Base-by-base conservation (phyloP, 306 rosid species). In the Carpinus viminea region DNA sequence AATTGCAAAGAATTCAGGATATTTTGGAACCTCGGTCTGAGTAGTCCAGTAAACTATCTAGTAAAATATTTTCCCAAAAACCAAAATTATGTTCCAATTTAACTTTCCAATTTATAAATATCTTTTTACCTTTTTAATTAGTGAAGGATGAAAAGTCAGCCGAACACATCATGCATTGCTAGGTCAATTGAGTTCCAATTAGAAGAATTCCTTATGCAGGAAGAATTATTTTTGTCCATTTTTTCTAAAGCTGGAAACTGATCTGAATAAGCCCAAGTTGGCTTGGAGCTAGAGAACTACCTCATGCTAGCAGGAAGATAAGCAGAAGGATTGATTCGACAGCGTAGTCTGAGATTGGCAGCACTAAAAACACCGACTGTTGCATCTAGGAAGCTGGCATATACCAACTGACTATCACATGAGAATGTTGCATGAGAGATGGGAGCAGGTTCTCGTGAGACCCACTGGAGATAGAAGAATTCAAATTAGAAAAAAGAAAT, bases 341-440 rank as follows among this genome's bases (percentile, higher is more conserved):
- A 93, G 0, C 96, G 88, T 72, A 93, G 78, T 93, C 91, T 90
- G 77, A 96, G 99, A 83, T 83, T 91, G 72, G 93, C 80, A 65
- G 90, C 91, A 60, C 85, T 89, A 38, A 95, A 95, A 75, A 93
- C 96, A 68, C 88, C 87, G 64, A 95, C 81, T 21, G 96, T 81
- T 57, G 91, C 98, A 76, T 95, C 98, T 83, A 95, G 84, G 70
- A 95, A 93, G 90, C 98, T 87, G 85, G 98, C 97, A 80, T 89
- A 91, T 79, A 95, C 78, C 72, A 95, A 87, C 88, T 90, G 98
- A 82, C 99, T 93, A 87, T 95, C 98, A 50, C 98, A 94, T 21
- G 98, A 94, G 92, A 94, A 94, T 64, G 97, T 91, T 66, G 97
- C 98, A 79, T 93, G 96, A 15, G 98, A 92, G 79, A 95, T 92